phyloP scores from a whole-genome alignment of 257 asterid genomes.

The Voacanga thouarsii region DNA sequence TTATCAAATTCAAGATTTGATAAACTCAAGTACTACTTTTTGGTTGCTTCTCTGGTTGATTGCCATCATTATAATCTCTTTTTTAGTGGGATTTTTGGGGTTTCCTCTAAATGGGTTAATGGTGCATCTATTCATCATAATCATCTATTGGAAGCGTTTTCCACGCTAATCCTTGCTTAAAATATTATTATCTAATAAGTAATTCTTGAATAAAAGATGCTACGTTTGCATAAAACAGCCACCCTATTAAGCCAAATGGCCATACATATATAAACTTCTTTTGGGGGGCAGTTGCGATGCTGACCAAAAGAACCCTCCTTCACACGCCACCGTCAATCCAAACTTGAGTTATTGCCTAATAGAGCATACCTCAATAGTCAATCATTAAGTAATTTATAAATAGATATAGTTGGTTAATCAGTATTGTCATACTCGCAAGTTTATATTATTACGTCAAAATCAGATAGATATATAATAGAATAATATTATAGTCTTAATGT shows the following conservation, averaged over 20 bases:
- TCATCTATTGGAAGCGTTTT: neutral
- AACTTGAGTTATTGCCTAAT: constrained; percentile 3
- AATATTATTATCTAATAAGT: neutral
- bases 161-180: constrained; percentile 7
- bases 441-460: no score
- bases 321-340: constrained; percentile 22
- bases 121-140: constrained; percentile 10
- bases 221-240: neutral
- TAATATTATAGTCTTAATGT: no score
- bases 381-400: neutral
- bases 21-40: neutral
- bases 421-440: no score
- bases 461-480: no score
- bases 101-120: constrained; percentile 6
- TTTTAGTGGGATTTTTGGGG: constrained; percentile 6
- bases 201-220: neutral
- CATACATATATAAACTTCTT: neutral
- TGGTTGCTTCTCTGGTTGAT: neutral
- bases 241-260: neutral
- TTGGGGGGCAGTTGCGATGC: constrained; percentile 2
- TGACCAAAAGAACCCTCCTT: constrained; percentile 6
- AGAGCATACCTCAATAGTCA: neutral
- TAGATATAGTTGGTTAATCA: no score
- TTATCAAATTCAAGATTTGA: neutral
- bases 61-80: constrained; percentile 2